phyloP scores from a whole-genome alignment of 139 green algal genomes.

The Edaphochlamys debaryana region DNA sequence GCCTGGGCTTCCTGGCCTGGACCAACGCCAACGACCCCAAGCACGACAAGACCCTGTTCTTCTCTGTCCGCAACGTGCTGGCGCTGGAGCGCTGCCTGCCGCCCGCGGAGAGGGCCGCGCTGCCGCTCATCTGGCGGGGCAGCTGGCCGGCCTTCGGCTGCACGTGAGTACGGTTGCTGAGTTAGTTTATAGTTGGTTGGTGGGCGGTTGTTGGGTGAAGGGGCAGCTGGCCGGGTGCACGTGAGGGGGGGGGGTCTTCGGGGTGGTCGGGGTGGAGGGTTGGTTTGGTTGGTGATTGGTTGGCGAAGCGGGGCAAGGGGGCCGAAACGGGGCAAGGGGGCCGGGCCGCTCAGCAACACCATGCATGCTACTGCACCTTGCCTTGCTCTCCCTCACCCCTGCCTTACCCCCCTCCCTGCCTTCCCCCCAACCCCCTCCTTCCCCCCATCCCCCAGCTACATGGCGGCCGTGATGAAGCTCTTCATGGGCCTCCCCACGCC shows the following conservation, averaged over 20 bases:
- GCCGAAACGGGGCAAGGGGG: no score
- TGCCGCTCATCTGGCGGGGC: slow-evolving; percentile 33
- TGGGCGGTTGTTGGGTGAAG: no score
- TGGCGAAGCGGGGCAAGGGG: no score
- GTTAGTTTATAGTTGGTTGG: no score
- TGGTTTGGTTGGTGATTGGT: no score
- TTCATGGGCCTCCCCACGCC: slow-evolving; percentile 28
- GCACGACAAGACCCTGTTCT: slow-evolving; percentile 43
- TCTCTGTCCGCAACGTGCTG: slow-evolving; percentile 39
- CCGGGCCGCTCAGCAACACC: no score
- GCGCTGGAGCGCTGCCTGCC: slow-evolving; percentile 24
- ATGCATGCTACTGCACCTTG: no score
- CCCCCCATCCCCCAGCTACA: slow-evolving; percentile 17
- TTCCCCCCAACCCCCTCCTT: neutral
- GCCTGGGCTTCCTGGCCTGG: slow-evolving; percentile 26
- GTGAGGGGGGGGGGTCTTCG: neutral
- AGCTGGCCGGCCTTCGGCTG: slow-evolving; percentile 23
- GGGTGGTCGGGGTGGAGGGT: no score
- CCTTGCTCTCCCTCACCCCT: neutral
- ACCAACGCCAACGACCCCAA: slow-evolving; percentile 28
- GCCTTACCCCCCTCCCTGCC: neutral
- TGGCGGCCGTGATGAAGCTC: slow-evolving; percentile 19
- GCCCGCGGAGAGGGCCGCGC: neutral
- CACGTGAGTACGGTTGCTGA: slow-evolving; percentile 6
- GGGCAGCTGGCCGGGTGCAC: no score